Evolutionary conservation across 2,329 filamentous ascomycete genomes (phyloP), one percentile per base, ranked within the genome.

Genomic region (Dichotomopilus funicola): DNA sequence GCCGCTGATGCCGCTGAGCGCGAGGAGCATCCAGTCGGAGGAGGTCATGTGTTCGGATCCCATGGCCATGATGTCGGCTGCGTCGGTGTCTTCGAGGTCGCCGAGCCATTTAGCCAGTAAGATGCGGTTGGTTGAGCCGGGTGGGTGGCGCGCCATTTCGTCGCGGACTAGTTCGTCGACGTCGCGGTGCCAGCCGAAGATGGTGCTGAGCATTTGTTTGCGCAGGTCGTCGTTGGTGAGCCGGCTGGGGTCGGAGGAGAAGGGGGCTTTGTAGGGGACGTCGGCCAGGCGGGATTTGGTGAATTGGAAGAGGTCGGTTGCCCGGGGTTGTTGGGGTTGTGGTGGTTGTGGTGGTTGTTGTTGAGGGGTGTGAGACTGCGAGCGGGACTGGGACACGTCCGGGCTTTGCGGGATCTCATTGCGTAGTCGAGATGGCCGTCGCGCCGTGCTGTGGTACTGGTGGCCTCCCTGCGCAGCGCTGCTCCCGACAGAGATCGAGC

Each of bases 11-110:
- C 89, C 88, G 66, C 89, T 95, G 51, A 99, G 73, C 9, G 94
- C 92, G 38, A 99, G 75, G 56, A 97, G 74, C 90, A 99, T 96
- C 94, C 94, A 99, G 71, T 97, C 94, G 0, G 89, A 89, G 2
- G 88, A 90, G 8, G 90, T 92, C 80, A 94, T 91, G n/a, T 89
- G 87, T 62, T 92, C 85, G 0, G 90, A 87, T 44, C 83, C 88
- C 2, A 88, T 83, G 9, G 85, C 80, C 81, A 96, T 88, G 42
- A 90, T 80, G 64, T 96, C 90, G 0, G 86, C 80, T 57, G 19
- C 19, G 19, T 27, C 19, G 19, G 19, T 27, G 19, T 27, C 19
- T 27, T 90, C 85, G 40, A 89, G 83, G 59, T 96, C 88, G 11
- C 91, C 91, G 0, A 99, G 80, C 94, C 94, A 99, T 70, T 95